A percentile compares a stretch with the other conserved stretches of the same genome.
Evolutionary conservation across 805 yeast genomes (phyloP).

Genomic region (Wickerhamomyces xylosicus): DNA sequence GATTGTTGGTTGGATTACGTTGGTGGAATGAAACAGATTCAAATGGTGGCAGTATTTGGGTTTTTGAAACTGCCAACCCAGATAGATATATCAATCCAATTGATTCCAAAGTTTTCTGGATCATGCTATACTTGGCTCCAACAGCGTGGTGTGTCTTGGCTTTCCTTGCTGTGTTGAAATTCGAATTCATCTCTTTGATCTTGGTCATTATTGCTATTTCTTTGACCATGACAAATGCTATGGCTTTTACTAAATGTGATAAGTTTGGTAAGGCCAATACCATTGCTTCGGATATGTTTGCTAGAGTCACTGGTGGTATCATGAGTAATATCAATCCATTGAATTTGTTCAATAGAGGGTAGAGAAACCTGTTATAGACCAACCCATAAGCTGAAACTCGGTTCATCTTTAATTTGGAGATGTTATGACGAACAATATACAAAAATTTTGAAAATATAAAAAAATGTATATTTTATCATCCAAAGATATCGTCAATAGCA

Average conservation of each 20-base stretch:
- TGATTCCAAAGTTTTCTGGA: constrained; percentile 86
- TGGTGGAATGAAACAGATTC: constrained; percentile 92
- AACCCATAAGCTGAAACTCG: too few relatives aligned
- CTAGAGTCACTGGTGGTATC: constrained; percentile 37
- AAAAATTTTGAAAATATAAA: too few relatives aligned
- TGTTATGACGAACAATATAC: too few relatives aligned
- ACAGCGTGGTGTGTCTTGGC: constrained; percentile 67
- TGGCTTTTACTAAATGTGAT: constrained; percentile 89
- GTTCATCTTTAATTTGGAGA: too few relatives aligned
- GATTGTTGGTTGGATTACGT: constrained; percentile 80
- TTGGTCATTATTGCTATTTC: constrained; percentile 59
- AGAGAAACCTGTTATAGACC: too few relatives aligned
- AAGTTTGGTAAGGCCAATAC: constrained; percentile 79
- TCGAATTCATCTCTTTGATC: constrained; percentile 58
- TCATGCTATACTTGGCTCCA: constrained; percentile 66
- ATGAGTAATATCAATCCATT: constrained; percentile 34
- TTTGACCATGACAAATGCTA: constrained; percentile 69
- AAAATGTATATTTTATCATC: constrained; percentile 20
- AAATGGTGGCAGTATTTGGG: constrained; percentile 51
- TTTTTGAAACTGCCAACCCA: constrained; percentile 78
- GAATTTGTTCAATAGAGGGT: not conserved
- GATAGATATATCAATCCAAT: constrained; percentile 72
- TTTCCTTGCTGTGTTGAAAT: constrained; percentile 64
- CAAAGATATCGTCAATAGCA: constrained; percentile 72
- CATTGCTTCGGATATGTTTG: constrained; percentile 47